Percentiles rank a stretch among this genome's conserved stretches.
Conservation (phyloP, 805 yeast species). For the Kazachstania africana region DNA sequence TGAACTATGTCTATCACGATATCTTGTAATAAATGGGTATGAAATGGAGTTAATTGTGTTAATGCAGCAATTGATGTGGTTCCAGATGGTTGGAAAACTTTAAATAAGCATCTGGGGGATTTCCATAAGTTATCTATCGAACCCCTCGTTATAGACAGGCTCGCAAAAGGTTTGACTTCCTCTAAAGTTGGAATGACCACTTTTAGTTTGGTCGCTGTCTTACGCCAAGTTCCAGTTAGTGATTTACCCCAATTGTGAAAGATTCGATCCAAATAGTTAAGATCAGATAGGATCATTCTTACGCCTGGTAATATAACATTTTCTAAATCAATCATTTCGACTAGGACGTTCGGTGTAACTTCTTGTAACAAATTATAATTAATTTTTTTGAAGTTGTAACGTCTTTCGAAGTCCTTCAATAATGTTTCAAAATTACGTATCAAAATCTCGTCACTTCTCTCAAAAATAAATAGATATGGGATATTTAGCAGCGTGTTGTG, state of each 20-base stretch:
- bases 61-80: conserved; percentile 34
- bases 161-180: no score
- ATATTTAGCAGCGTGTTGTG: conserved; percentile 44
- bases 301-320: neutral
- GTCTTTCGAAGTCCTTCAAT: neutral
- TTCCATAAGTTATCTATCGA: conserved; percentile 52
- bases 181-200: conserved; percentile 21
- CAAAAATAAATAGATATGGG: conserved; percentile 46
- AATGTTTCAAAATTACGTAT: no score
- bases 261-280: neutral
- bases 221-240: conserved; percentile 15
- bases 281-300: neutral
- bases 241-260: conserved; percentile 1
- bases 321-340: neutral
- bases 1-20: conserved; percentile 56
- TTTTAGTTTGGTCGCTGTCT: no score
- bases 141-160: no score
- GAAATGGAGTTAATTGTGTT: conserved; percentile 47
- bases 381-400: no score
- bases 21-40: conserved; percentile 53
- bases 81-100: conserved; percentile 43
- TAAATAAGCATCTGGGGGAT: conserved; percentile 41
- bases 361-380: neutral
- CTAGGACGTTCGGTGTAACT: neutral
- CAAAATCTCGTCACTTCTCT: conserved; percentile 4